phyloP scores from a whole-genome alignment of 2,329 filamentous ascomycete species.

The Falciphora oryzae region DNA sequence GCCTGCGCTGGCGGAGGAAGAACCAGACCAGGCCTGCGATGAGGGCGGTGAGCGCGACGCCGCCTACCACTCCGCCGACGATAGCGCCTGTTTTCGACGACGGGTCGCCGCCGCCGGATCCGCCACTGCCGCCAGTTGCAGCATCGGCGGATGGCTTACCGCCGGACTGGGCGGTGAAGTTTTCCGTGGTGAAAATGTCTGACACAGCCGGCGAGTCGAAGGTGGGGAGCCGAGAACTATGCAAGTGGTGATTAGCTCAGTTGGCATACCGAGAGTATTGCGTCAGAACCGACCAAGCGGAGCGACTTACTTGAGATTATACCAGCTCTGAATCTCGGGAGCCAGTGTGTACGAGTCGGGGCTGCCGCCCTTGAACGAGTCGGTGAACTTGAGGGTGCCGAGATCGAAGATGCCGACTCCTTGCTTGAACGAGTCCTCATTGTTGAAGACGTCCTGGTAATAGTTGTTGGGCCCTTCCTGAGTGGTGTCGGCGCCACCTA shows the following conservation, averaged over 20 bases:
- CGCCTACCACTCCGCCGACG: conserved; percentile 17
- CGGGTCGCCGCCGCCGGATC: neutral
- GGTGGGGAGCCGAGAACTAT: conserved; percentile 12
- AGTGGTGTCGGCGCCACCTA: conserved; percentile 24
- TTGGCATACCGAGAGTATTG: neutral
- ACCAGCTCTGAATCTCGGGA: conserved; percentile 14
- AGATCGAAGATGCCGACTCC: conserved; percentile 20
- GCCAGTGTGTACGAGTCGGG: conserved; percentile 12
- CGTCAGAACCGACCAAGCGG: neutral
- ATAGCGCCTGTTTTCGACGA: conserved; percentile 22
- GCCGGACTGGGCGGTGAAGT: conserved; percentile 10
- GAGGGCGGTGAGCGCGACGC: conserved; percentile 11
- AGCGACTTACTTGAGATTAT: conserved; percentile 15
- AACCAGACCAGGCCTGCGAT: conserved; percentile 21
- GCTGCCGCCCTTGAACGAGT: conserved; percentile 11
- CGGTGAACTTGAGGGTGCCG: conserved; percentile 13
- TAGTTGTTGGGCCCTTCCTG: conserved; percentile 5
- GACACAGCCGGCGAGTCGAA: conserved; percentile 12
- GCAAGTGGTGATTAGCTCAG: neutral
- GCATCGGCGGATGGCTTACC: neutral
- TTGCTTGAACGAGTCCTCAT: conserved; percentile 15
- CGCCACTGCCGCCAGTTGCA: neutral
- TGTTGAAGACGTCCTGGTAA: conserved; percentile 16
- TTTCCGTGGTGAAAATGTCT: conserved; percentile 11
- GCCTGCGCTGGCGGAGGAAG: conserved; percentile 14